Evolutionary conservation across 2,329 filamentous ascomycete species (phyloP).

Genomic region (Alternaria novae-zelandiae): DNA sequence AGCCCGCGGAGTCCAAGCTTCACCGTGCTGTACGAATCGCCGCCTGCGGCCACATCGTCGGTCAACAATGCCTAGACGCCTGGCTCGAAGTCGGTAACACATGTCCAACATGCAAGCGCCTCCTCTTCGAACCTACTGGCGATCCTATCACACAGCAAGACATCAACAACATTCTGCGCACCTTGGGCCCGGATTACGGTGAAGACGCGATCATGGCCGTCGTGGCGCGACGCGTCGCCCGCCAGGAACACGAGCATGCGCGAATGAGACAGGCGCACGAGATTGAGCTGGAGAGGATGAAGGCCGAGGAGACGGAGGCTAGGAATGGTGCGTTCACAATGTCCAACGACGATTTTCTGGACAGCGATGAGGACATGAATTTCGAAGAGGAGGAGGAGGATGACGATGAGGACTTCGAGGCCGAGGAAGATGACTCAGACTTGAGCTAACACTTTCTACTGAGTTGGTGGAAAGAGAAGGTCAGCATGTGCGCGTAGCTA

Average conservation of each 20-base stretch:
- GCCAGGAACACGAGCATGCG: slow-evolving; percentile 1
- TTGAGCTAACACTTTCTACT: neutral
- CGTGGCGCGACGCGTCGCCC: slow-evolving; percentile 11
- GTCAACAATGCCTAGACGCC: slow-evolving; percentile 20
- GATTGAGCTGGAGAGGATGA: slow-evolving; percentile 4
- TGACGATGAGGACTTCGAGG: neutral
- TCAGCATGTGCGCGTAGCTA: neutral
- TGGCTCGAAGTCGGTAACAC: slow-evolving; percentile 27
- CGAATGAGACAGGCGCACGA: slow-evolving; percentile 5
- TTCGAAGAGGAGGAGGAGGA: slow-evolving; percentile 1
- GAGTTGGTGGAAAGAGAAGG: neutral
- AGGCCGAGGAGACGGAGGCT: slow-evolving; percentile 1
- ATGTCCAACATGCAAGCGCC: slow-evolving; percentile 26
- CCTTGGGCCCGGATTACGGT: neutral
- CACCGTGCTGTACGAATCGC: slow-evolving; percentile 24
- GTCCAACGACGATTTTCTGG: slow-evolving; percentile 7
- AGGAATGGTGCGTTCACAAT: neutral
- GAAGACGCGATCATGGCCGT: slow-evolving; percentile 1
- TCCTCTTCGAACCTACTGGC: slow-evolving; percentile 16
- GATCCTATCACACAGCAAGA: slow-evolving; percentile 17
- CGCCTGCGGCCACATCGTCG: slow-evolving; percentile 25
- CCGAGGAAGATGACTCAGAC: neutral
- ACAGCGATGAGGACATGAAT: slow-evolving; percentile 16
- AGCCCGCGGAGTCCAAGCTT: neutral
- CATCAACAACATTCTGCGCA: neutral